Conservation (phyloP, 2,329 filamentous ascomycete genomes). For the Sporothrix curviconia region DNA sequence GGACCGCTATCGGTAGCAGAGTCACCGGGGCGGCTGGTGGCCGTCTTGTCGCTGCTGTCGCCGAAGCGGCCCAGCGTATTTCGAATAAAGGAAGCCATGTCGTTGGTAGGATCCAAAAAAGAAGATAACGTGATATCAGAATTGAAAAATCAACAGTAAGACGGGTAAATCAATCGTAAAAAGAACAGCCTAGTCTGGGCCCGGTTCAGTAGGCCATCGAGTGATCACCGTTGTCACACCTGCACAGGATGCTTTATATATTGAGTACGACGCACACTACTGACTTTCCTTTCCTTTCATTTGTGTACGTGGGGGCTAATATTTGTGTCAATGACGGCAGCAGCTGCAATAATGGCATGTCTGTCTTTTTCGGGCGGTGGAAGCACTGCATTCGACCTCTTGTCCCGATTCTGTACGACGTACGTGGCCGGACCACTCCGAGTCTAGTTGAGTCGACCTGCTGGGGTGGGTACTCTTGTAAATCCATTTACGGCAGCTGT, state of each 20-base stretch:
- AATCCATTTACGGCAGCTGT: too few species aligned
- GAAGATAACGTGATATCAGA: too few species aligned
- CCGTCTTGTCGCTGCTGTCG: background rate
- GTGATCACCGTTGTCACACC: too few species aligned
- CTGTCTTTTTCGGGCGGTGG: background rate
- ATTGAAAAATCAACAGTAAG: too few species aligned
- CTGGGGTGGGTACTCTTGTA: too few species aligned
- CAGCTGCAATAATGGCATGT: background rate
- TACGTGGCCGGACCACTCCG: too few species aligned
- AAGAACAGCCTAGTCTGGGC: background rate
- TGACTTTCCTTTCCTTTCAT: background rate
- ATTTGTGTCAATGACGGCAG: conserved; percentile 1
- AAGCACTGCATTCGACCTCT: background rate
- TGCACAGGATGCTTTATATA: too few species aligned
- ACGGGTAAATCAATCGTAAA: background rate
- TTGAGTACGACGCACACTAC: background rate
- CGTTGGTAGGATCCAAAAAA: background rate
- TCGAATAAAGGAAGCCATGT: background rate
- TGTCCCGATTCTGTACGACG: too few species aligned
- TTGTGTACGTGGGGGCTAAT: background rate
- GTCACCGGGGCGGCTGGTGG: background rate
- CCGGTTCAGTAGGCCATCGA: background rate
- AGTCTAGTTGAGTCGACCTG: too few species aligned
- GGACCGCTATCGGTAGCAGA: background rate
- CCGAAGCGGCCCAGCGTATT: background rate